Conservation (phyloP, 345 rosid genomes). For the Pistacia vera region DNA sequence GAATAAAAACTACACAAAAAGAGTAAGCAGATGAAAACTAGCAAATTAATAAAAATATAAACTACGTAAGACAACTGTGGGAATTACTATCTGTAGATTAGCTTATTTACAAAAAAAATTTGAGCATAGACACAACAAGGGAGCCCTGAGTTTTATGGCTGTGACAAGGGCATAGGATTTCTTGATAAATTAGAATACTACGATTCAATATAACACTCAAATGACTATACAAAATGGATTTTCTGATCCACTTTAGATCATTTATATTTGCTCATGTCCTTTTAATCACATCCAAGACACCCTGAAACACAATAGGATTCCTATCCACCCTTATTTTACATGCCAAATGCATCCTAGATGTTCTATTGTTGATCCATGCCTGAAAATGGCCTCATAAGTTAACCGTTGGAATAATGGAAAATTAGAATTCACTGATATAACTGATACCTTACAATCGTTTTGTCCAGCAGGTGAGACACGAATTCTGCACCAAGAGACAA, state of each 20-base stretch:
- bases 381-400: neutral
- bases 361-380: neutral
- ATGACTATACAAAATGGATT: neutral
- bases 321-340: neutral
- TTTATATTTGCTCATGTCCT: neutral
- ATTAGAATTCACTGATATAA: neutral
- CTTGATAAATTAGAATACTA: neutral
- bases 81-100: conserved; percentile 3
- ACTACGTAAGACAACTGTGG: neutral
- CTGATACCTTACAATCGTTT: conserved; percentile 72
- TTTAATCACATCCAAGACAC: neutral
- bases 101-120: neutral
- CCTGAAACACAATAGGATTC: neutral
- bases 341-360: neutral
- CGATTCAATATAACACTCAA: neutral
- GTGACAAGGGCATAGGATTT: neutral
- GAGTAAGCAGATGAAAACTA: neutral
- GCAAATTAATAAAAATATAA: neutral
- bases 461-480: conserved; percentile 74
- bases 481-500: conserved; percentile 63
- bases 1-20: neutral
- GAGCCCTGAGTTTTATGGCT: neutral
- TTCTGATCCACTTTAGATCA: neutral
- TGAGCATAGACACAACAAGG: too few species aligned
- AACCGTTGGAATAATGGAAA: neutral